These are phyloP conservation scores for Fragaria vesca DNA, from an alignment of 306 rosid genomes.

Conservation along the genomic window DNA sequence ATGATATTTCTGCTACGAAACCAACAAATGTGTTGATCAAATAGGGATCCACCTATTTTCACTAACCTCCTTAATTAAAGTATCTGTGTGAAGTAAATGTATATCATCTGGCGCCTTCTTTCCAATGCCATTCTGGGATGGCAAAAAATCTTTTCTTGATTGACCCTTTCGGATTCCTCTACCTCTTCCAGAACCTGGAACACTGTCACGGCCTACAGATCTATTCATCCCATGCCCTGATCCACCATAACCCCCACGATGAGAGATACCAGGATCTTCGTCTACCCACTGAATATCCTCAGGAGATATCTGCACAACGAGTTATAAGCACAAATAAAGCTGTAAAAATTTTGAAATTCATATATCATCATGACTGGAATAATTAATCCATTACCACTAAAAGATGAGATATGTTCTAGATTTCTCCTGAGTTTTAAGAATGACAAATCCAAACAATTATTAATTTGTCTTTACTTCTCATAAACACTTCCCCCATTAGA, in stretches of 20 bases:
- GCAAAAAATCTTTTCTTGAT: slow-evolving; percentile 65
- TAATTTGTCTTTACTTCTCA: not conserved
- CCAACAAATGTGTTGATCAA: slow-evolving; percentile 17
- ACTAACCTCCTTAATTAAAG: slow-evolving; percentile 76
- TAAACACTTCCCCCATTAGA: not conserved
- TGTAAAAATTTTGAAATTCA: slow-evolving; percentile 12
- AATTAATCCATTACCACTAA: not conserved
- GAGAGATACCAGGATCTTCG: slow-evolving; percentile 80
- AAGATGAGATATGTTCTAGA: not conserved
- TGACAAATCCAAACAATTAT: not conserved
- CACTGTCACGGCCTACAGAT: slow-evolving; percentile 51
- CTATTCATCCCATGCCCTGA: slow-evolving; percentile 64
- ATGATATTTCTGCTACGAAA: slow-evolving; percentile 9
- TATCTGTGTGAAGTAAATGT: slow-evolving; percentile 75
- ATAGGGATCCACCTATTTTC: slow-evolving; percentile 15
- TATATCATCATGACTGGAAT: not conserved
- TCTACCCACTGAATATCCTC: slow-evolving; percentile 94
- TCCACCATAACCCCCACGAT: slow-evolving; percentile 58
- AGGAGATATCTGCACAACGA: slow-evolving; percentile 66
- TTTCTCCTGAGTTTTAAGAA: not conserved
- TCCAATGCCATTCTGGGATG: slow-evolving; percentile 80
- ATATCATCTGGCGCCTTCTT: slow-evolving; percentile 71
- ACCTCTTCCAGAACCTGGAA: slow-evolving; percentile 74
- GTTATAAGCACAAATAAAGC: slow-evolving; percentile 23
- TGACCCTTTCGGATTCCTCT: slow-evolving; percentile 70